Percentiles rank a stretch among this genome's conserved stretches.
Conservation (phyloP, 176 grass and related monocot species). For the Bonia amplexicaulis region DNA sequence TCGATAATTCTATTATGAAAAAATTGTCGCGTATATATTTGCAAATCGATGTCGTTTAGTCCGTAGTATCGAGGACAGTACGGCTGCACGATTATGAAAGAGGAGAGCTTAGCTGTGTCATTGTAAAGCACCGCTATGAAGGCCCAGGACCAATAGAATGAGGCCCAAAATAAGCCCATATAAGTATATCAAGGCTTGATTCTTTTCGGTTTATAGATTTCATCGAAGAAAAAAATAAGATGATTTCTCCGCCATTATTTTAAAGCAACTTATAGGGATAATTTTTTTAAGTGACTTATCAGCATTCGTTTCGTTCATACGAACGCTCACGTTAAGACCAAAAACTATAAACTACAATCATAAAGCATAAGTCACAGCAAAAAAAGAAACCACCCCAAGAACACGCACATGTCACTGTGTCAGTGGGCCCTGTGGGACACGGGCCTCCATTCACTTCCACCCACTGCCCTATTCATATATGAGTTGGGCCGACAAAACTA, state of each 20-base stretch:
- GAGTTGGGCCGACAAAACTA: not conserved
- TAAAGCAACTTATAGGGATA: fast-evolving
- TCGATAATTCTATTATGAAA: not conserved
- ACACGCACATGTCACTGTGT: not conserved
- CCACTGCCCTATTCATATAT: not conserved
- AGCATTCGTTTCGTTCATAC: fast-evolving
- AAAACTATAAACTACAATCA: no score
- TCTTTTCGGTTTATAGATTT: no score
- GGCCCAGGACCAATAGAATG: not conserved
- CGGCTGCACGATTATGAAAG: not conserved
- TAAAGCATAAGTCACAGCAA: fast-evolving
- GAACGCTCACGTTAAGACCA: fast-evolving
- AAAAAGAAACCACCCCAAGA: no score
- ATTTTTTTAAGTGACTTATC: no score
- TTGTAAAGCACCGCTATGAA: not conserved
- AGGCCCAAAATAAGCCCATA: not conserved
- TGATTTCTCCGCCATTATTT: fast-evolving
- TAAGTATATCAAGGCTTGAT: not conserved
- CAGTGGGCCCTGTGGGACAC: not conserved
- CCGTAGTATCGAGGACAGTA: not conserved
- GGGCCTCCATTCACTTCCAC: not conserved
- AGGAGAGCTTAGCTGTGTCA: not conserved
- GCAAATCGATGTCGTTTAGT: not conserved
- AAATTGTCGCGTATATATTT: not conserved
- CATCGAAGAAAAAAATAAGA: fast-evolving